Evolutionary conservation across 148 eudicot species (phyloP).

Genomic region (Agrostemma githago): DNA sequence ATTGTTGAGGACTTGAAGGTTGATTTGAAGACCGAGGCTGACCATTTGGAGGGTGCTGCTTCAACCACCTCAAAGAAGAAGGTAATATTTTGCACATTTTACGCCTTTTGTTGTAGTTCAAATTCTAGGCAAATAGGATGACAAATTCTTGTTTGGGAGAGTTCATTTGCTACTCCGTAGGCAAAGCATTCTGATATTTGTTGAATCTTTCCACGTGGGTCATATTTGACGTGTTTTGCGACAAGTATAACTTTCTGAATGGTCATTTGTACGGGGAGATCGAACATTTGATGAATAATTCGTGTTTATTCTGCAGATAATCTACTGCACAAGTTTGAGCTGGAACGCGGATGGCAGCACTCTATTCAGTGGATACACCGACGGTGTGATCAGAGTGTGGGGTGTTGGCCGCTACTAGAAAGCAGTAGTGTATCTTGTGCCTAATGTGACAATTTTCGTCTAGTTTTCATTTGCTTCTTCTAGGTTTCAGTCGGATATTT

Average conservation of each 20-base stretch:
- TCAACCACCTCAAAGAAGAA: slow-evolving; percentile 47
- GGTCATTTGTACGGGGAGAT: too few species aligned
- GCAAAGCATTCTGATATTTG: too few species aligned
- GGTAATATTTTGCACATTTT: slow-evolving; percentile 27
- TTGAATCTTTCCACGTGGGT: too few species aligned
- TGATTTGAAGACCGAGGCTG: slow-evolving; percentile 70
- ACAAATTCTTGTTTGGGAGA: too few species aligned
- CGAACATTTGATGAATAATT: not conserved
- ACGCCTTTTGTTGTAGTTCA: too few species aligned
- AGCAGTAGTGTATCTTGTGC: slow-evolving; percentile 9
- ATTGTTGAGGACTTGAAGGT: slow-evolving; percentile 77
- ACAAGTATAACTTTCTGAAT: too few species aligned
- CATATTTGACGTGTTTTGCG: too few species aligned
- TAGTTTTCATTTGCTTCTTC: not conserved
- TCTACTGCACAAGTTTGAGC: slow-evolving; percentile 73
- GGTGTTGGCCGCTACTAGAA: slow-evolving; percentile 52
- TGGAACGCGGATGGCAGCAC: slow-evolving; percentile 86
- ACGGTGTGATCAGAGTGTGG: slow-evolving; percentile 71
- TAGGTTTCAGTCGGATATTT: not conserved
- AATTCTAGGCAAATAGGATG: too few species aligned
- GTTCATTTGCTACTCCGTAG: too few species aligned
- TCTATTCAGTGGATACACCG: slow-evolving; percentile 76
- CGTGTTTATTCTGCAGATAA: slow-evolving; percentile 33
- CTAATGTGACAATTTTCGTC: not conserved
- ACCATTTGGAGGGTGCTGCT: slow-evolving; percentile 38